Percentiles rank a stretch among this genome's conserved stretches.
phyloP scores from a whole-genome alignment of 2,329 filamentous ascomycete species.

The Setomelanomma holmii region DNA sequence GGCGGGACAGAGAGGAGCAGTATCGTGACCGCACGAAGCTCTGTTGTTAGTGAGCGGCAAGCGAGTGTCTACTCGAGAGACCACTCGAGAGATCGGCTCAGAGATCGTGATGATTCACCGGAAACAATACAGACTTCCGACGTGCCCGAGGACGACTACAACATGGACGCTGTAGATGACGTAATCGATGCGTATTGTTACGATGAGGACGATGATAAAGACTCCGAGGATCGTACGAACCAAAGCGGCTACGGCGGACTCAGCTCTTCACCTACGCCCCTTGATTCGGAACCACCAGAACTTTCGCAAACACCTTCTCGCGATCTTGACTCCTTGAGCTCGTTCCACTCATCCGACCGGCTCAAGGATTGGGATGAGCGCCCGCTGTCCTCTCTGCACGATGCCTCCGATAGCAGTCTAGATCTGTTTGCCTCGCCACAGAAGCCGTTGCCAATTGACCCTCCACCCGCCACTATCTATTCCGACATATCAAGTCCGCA shows the following conservation, averaged over 20 bases:
- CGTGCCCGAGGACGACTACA: slow-evolving; percentile 40
- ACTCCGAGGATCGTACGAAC: slow-evolving; percentile 15
- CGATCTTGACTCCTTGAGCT: slow-evolving; percentile 32
- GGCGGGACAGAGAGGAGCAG: slow-evolving; percentile 84
- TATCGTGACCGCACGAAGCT: slow-evolving; percentile 79
- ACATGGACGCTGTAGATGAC: slow-evolving; percentile 65
- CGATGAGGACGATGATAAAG: slow-evolving; percentile 52
- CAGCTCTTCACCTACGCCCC: slow-evolving; percentile 24
- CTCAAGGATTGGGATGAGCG: slow-evolving; percentile 28
- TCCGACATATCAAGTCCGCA: not conserved
- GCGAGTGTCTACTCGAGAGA: slow-evolving; percentile 54
- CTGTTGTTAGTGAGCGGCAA: slow-evolving; percentile 64
- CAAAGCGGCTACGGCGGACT: slow-evolving; percentile 10
- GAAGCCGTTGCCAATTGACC: slow-evolving; percentile 19
- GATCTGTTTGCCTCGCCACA: slow-evolving; percentile 13
- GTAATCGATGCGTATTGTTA: slow-evolving; percentile 67
- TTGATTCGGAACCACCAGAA: slow-evolving; percentile 33
- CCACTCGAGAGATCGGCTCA: slow-evolving; percentile 31
- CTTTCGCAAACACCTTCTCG: slow-evolving; percentile 38
- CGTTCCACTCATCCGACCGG: slow-evolving; percentile 31
- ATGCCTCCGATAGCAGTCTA: slow-evolving; percentile 9
- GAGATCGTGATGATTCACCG: slow-evolving; percentile 39
- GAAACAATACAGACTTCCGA: slow-evolving; percentile 34
- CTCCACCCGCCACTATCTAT: slow-evolving; percentile 12
- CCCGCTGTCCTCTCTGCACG: slow-evolving; percentile 9